phyloP scores from a whole-genome alignment of 768 basidiomycete genomes.

The Cystofilobasidium capitatum region DNA sequence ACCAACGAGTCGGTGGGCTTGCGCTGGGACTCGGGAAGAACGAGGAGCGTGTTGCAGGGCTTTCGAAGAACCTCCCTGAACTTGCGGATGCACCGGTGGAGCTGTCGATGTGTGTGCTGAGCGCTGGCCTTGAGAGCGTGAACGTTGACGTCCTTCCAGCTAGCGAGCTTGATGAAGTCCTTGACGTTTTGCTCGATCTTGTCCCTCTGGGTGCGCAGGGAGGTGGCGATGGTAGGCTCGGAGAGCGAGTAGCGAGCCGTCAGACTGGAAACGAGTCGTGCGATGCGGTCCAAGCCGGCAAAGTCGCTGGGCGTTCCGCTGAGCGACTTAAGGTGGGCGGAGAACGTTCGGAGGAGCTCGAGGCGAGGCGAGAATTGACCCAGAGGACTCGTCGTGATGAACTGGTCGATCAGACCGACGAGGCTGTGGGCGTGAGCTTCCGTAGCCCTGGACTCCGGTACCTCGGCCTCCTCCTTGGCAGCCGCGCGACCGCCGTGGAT shows the following conservation, averaged over 20 bases:
- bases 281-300: slow-evolving; percentile 46
- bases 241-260: slow-evolving; percentile 58
- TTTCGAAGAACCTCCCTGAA: slow-evolving; percentile 82
- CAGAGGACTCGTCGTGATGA: slow-evolving; percentile 61
- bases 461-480: slow-evolving; percentile 36
- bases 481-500: slow-evolving; percentile 51
- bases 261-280: slow-evolving; percentile 54
- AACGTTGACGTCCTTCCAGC: slow-evolving; percentile 96
- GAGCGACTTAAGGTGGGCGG: slow-evolving; percentile 45
- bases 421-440: slow-evolving; percentile 43
- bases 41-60: slow-evolving; percentile 40
- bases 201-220: slow-evolving; percentile 51
- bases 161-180: slow-evolving; percentile 84
- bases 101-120: slow-evolving; percentile 73
- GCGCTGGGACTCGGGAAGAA: slow-evolving; percentile 10
- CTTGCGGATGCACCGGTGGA: slow-evolving; percentile 82
- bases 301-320: slow-evolving; percentile 28
- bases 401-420: slow-evolving; percentile 69
- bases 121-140: slow-evolving; percentile 87
- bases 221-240: slow-evolving; percentile 43
- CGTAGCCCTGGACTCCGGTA: slow-evolving; percentile 9
- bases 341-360: slow-evolving; percentile 59
- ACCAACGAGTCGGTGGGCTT: slow-evolving; percentile 2
- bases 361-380: slow-evolving; percentile 72
- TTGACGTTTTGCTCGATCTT: slow-evolving; percentile 68